Evolutionary conservation across 352 stramenopile species (phyloP).

Genomic region (Globisporangium okanoganense): DNA sequence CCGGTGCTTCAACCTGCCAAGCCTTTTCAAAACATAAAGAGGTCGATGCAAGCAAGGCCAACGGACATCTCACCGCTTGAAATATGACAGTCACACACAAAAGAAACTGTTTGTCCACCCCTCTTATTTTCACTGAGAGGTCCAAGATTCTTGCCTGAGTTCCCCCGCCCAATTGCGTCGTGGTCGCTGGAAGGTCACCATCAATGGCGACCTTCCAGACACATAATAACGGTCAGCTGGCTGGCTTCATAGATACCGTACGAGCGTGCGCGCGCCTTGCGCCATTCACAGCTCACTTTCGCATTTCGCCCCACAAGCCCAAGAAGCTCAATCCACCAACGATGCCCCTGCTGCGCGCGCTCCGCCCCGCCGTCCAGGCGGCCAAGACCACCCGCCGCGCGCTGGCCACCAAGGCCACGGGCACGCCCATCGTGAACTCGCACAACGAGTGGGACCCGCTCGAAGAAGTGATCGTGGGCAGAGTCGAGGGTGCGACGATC

Average conservation of each 20-base stretch:
- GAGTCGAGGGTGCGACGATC: constrained; percentile 86
- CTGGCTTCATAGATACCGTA: background rate
- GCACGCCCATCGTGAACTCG: constrained; percentile 80
- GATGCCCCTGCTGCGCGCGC: constrained; percentile 11
- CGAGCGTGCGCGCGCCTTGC: background rate
- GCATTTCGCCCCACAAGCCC: constrained; percentile 5
- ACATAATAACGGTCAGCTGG: constrained; percentile 4
- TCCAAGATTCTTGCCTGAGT: too few relatives aligned
- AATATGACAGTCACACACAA: too few relatives aligned
- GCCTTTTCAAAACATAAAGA: too few relatives aligned
- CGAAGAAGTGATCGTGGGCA: constrained; percentile 89
- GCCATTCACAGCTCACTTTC: constrained; percentile 6
- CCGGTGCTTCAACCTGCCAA: too few relatives aligned
- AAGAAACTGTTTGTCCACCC: too few relatives aligned
- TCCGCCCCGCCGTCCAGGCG: background rate
- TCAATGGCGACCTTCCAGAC: background rate
- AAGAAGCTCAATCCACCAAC: background rate
- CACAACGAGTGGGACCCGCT: constrained; percentile 91
- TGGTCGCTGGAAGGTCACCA: too few relatives aligned
- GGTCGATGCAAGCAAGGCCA: too few relatives aligned
- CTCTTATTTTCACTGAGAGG: too few relatives aligned
- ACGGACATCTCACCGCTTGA: too few relatives aligned
- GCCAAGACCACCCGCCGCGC: constrained; percentile 9
- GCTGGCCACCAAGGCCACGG: constrained; percentile 18
- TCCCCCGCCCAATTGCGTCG: too few relatives aligned